Evolutionary conservation across 1,284 basidiomycete genomes (phyloP).

Genomic region (Austroboletus rostrupii): DNA sequence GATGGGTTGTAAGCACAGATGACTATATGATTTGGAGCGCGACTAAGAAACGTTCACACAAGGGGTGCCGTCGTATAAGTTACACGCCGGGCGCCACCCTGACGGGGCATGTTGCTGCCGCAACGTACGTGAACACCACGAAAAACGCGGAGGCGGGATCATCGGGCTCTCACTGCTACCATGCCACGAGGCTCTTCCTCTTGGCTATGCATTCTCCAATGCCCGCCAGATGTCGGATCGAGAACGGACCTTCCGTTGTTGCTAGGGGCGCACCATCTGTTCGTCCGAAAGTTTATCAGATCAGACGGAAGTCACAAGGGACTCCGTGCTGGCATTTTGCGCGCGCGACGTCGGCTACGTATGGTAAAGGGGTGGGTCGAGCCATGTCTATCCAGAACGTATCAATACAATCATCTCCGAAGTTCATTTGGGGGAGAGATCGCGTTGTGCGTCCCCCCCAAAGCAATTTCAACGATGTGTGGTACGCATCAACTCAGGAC

Average conservation of each 20-base stretch:
- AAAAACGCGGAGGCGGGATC: background rate
- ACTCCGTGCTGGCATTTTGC: background rate
- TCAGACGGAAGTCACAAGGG: slow-evolving; percentile 6
- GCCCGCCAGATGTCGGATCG: background rate
- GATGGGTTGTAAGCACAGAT: background rate
- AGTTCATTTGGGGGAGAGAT: slow-evolving; percentile 4
- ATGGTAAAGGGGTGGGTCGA: slow-evolving; percentile 16
- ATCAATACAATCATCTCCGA: slow-evolving; percentile 11
- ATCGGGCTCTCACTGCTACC: slow-evolving; percentile 1
- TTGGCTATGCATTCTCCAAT: background rate
- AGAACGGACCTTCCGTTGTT: background rate
- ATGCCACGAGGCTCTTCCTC: background rate
- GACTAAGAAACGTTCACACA: slow-evolving; percentile 1
- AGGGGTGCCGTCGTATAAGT: background rate
- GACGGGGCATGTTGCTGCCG: background rate
- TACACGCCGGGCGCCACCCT: background rate
- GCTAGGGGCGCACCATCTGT: background rate
- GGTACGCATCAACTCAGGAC: background rate
- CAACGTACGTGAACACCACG: background rate
- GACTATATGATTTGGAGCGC: background rate
- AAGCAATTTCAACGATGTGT: background rate
- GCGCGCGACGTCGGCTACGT: background rate
- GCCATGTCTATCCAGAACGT: slow-evolving; percentile 3
- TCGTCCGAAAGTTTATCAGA: slow-evolving; percentile 4
- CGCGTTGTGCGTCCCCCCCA: too few species aligned